Conservation (phyloP, 1,139 yeast genomes). For the Hansenula lynferdii region DNA sequence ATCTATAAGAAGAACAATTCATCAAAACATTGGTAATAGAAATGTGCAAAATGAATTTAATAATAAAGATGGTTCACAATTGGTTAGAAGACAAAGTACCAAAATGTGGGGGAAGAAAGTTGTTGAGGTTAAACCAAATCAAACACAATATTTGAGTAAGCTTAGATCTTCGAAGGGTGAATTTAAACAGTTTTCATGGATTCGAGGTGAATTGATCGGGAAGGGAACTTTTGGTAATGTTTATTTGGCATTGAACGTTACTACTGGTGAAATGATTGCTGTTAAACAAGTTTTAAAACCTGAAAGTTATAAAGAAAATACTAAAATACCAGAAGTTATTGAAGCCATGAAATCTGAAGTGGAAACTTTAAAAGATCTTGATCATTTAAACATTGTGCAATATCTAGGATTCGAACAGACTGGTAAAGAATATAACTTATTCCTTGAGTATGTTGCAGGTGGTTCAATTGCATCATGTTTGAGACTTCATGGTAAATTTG, state of each 20-base stretch:
- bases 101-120: conserved; percentile 98
- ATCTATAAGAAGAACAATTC: conserved; percentile 29
- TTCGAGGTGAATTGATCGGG: conserved; percentile 95
- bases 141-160: conserved; percentile 54
- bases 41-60: neutral
- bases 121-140: conserved; percentile 81
- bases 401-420: conserved; percentile 89
- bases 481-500: conserved; percentile 80
- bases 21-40: conserved; percentile 18
- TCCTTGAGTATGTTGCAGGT: conserved; percentile 95
- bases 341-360: conserved; percentile 90
- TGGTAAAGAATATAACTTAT: conserved; percentile 72
- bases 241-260: conserved; percentile 84
- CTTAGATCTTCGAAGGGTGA: conserved; percentile 57
- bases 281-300: conserved; percentile 90
- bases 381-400: conserved; percentile 92
- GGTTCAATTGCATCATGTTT: conserved; percentile 91
- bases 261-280: conserved; percentile 98
- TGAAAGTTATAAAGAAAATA: conserved; percentile 34
- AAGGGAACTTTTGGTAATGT: conserved; percentile 98
- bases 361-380: conserved; percentile 89
- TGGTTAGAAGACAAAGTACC: conserved; percentile 72
- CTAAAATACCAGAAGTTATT: conserved; percentile 53
- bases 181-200: conserved; percentile 83
- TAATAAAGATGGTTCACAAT: conserved; percentile 16